A percentile compares a stretch with the other conserved stretches of the same genome.
phyloP scores from a whole-genome alignment of 1,284 basidiomycete species.

The Microbotryomycetes sp. region DNA sequence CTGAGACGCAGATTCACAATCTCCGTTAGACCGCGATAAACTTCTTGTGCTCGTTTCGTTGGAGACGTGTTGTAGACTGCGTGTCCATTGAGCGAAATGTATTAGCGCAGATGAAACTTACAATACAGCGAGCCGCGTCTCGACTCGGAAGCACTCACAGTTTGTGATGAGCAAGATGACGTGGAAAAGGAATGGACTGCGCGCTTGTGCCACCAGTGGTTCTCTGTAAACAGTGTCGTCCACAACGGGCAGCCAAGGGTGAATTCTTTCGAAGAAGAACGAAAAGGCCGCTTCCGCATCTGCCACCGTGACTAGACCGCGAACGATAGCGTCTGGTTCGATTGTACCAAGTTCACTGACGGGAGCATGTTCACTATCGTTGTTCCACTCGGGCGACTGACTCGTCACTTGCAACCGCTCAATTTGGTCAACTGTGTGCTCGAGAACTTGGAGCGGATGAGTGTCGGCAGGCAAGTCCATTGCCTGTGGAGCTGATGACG shows the following conservation, averaged over 20 bases:
- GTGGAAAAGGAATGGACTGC: slow-evolving; percentile 27
- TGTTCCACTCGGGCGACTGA: background rate
- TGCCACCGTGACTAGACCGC: slow-evolving; percentile 21
- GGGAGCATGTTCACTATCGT: slow-evolving; percentile 10
- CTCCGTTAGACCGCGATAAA: slow-evolving; percentile 22
- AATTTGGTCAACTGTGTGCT: slow-evolving; percentile 5
- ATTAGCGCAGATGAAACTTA: no score
- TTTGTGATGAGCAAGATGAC: slow-evolving; percentile 28
- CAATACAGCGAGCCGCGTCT: background rate
- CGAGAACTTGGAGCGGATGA: slow-evolving; percentile 27
- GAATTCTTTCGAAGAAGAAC: slow-evolving; percentile 26
- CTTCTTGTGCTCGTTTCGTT: slow-evolving; percentile 17
- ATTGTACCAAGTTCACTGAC: slow-evolving; percentile 5
- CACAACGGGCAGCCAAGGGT: slow-evolving; percentile 24
- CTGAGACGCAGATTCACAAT: slow-evolving; percentile 26
- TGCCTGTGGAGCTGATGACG: background rate
- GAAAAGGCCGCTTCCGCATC: slow-evolving; percentile 23
- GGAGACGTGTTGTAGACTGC: slow-evolving; percentile 28
- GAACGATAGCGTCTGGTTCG: slow-evolving; percentile 20
- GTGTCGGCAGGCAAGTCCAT: slow-evolving; percentile 23
- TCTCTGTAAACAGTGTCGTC: background rate
- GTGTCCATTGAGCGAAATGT: no score
- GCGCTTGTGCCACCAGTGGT: slow-evolving; percentile 13
- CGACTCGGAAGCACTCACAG: slow-evolving; percentile 5
- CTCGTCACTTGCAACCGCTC: background rate